phyloP scores from a whole-genome alignment of 2,329 filamentous ascomycete genomes.

The Lecanoromycetidae sp. region DNA sequence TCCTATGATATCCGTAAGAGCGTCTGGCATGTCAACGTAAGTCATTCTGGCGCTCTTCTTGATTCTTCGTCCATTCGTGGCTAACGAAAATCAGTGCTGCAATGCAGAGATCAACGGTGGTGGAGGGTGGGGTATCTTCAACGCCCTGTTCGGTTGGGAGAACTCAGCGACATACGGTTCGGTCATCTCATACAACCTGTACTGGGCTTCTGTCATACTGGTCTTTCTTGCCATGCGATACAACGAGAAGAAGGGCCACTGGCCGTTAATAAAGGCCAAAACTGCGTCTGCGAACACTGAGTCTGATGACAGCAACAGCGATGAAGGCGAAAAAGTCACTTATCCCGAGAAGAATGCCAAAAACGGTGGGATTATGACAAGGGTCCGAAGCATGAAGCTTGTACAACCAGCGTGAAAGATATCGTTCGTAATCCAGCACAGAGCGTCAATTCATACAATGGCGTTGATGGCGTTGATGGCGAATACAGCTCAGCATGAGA shows the following conservation, averaged over 20 bases:
- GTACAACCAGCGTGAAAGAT: neutral
- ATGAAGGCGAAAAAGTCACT: slow-evolving; percentile 7
- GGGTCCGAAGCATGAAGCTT: neutral
- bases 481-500: neutral
- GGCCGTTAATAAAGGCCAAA: slow-evolving; percentile 32
- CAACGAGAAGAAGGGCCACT: slow-evolving; percentile 46
- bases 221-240: slow-evolving; percentile 55
- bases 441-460: neutral
- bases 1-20: slow-evolving; percentile 67
- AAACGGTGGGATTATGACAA: neutral
- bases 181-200: slow-evolving; percentile 75
- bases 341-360: slow-evolving; percentile 4
- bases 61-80: neutral
- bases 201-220: slow-evolving; percentile 64
- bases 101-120: slow-evolving; percentile 60
- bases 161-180: slow-evolving; percentile 83
- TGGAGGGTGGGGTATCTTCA: slow-evolving; percentile 78
- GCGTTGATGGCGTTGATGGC: neutral
- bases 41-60: slow-evolving; percentile 25
- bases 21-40: slow-evolving; percentile 71
- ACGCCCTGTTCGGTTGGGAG: slow-evolving; percentile 73
- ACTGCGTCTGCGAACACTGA: neutral
- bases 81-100: slow-evolving; percentile 49
- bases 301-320: slow-evolving; percentile 8
- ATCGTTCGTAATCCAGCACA: neutral